These are phyloP conservation scores for Agrostemma githago DNA, from an alignment of 148 eudicot species.

Conservation along the genomic window DNA sequence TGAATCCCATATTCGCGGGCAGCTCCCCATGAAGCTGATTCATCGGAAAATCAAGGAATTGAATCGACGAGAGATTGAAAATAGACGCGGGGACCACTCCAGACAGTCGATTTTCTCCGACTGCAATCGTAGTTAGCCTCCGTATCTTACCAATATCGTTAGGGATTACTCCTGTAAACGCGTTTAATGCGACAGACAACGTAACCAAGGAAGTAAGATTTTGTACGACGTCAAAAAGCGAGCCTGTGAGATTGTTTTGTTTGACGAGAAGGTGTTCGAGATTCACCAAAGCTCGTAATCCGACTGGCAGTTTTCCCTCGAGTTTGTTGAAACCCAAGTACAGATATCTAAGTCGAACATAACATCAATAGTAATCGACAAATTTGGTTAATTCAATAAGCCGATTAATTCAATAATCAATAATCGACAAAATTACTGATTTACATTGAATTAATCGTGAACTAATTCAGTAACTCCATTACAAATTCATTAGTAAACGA, in stretches of 20 bases:
- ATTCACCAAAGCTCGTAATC: not conserved
- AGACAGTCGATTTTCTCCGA: conserved; percentile 9
- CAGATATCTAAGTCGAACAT: not conserved
- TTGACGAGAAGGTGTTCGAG: conserved; percentile 4
- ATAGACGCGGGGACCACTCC: conserved; percentile 32
- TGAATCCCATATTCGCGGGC: conserved; percentile 22
- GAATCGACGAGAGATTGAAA: conserved; percentile 30
- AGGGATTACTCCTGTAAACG: conserved; percentile 27
- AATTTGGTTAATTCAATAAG: no score
- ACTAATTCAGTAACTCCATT: no score
- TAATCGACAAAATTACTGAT: no score
- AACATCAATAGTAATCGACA: no score
- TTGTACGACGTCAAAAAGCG: not conserved
- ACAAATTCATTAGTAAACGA: no score
- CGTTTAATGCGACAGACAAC: not conserved
- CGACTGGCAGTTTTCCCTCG: conserved; percentile 20
- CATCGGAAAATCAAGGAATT: not conserved
- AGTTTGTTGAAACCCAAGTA: not conserved
- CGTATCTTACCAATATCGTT: conserved; percentile 17
- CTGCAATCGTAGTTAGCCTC: not conserved
- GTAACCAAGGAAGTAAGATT: not conserved
- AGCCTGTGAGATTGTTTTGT: conserved; percentile 27
- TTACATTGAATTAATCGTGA: no score
- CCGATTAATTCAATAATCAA: no score
- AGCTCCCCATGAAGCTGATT: conserved; percentile 30